Evolutionary conservation across 176 grass and related monocot genomes (phyloP).

Genomic region (Olyra latifolia): DNA sequence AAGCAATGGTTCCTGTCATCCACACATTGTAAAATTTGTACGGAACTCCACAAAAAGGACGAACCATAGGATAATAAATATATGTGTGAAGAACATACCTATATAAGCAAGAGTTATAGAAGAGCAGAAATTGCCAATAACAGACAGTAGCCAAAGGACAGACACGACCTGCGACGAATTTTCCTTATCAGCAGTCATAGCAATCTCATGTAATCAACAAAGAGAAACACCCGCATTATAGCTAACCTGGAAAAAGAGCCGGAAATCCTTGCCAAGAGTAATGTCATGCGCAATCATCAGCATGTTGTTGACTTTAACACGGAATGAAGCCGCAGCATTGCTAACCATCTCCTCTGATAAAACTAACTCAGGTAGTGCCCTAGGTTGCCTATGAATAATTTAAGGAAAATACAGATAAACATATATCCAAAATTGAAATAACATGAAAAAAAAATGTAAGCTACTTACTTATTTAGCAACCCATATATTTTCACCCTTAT

Average conservation of each 20-base stretch:
- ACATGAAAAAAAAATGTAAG: constrained; percentile 10
- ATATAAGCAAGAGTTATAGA: constrained; percentile 86
- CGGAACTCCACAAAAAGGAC: constrained; percentile 1
- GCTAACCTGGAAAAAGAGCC: constrained; percentile 79
- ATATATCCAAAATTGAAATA: constrained; percentile 8
- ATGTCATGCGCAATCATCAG: constrained; percentile 95
- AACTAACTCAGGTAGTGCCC: constrained; percentile 86
- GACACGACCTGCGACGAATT: constrained; percentile 62
- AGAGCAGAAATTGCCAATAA: constrained; percentile 82
- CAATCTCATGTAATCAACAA: constrained; percentile 20
- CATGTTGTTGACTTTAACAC: constrained; percentile 89
- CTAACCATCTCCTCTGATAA: constrained; percentile 99
- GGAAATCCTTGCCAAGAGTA: constrained; percentile 88
- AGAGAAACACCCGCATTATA: constrained; percentile 2
- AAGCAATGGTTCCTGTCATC: constrained; percentile 64
- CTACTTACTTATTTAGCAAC: constrained; percentile 73
- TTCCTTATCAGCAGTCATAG: constrained; percentile 22
- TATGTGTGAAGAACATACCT: constrained; percentile 54
- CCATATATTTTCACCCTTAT: constrained; percentile 51
- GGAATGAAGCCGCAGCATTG: constrained; percentile 75
- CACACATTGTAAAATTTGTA: constrained; percentile 33
- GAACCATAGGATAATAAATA: neutral
- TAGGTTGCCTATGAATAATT: constrained; percentile 59
- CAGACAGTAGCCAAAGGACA: constrained; percentile 82
- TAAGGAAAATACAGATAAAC: neutral